Evolutionary conservation across 305 asterid genomes (phyloP), one percentile per base, ranked within the genome.

Genomic region (Fraxinus platypoda): DNA sequence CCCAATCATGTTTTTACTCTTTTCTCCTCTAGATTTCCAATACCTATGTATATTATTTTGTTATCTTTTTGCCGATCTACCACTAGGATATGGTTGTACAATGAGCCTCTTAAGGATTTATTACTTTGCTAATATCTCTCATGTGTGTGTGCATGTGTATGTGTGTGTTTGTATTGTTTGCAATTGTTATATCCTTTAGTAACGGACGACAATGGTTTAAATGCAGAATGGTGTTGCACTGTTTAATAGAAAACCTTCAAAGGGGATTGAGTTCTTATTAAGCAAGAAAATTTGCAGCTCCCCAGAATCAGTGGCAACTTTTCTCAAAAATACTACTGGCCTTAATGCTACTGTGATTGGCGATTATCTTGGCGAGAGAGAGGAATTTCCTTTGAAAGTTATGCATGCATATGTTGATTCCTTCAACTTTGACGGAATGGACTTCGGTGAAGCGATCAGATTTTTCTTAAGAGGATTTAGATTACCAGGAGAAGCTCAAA

Each of bases 401-500:
- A 96, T 96, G 99, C 98, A 94, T 70, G 98, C 99, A n/a, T 96
- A 96, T 89, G 98, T 94, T 4, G 99, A 96, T 87, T 94, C 99
- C 84, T 96, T 96, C 87, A 86, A 92, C 89, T 96, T 96, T 81
- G 97, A 89, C 79, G 91, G 87, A 79, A 94, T 94, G 98, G 93
- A 91, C 85, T 96, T 96, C 87, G 99, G 97, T 76, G 97, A 92
- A 86, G 97, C 99, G 78, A 93, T 96, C 86, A 91, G 99, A 85
- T 93, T 91, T 87, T 96, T 96, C 89, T 89, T 96, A 41, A 87
- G 97, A 89, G 98, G 99, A 77, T 96, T 96, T 84, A 93, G 99
- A 81, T 90, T 96, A 77, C 99, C 99, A 79, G 99, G 99, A 72
- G 99, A 96, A 89, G 98, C 99, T 73, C 99, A 96, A 86, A 96